Percentiles rank a stretch among this genome's conserved stretches.
Conservation (phyloP, 2,329 filamentous ascomycete genomes). For the Sclerotinia glacialis region DNA sequence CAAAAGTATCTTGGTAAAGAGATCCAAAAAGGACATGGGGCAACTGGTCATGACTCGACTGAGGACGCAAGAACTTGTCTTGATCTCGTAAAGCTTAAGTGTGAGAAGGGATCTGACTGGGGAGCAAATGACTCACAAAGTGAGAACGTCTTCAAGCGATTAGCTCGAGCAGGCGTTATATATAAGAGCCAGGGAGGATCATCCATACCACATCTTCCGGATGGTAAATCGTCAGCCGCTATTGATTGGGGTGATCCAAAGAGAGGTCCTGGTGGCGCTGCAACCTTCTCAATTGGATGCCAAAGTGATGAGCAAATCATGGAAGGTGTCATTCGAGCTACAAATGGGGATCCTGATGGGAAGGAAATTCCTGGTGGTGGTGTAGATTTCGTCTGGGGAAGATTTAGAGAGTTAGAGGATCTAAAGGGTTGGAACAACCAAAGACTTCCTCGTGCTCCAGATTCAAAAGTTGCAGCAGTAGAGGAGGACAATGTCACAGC, state of each 20-base stretch:
- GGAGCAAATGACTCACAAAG: slow-evolving; percentile 73
- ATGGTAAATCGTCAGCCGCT: slow-evolving; percentile 65
- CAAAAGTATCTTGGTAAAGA: slow-evolving; percentile 82
- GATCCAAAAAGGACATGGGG: slow-evolving; percentile 76
- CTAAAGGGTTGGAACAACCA: slow-evolving; percentile 66
- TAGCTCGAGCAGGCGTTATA: slow-evolving; percentile 61
- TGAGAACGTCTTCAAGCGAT: slow-evolving; percentile 85
- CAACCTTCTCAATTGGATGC: slow-evolving; percentile 57
- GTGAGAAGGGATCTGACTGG: slow-evolving; percentile 86
- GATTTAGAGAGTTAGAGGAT: slow-evolving; percentile 63
- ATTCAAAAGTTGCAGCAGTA: neutral
- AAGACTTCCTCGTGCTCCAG: slow-evolving; percentile 31
- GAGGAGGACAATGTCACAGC: neutral
- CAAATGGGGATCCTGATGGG: slow-evolving; percentile 57
- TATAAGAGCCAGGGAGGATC: slow-evolving; percentile 61
- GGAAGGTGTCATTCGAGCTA: slow-evolving; percentile 54
- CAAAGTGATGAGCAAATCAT: slow-evolving; percentile 58
- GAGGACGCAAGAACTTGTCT: slow-evolving; percentile 91
- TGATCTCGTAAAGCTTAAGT: slow-evolving; percentile 92
- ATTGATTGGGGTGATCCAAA: slow-evolving; percentile 87
- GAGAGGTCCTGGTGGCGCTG: slow-evolving; percentile 55
- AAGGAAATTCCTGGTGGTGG: slow-evolving; percentile 57
- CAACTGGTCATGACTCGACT: slow-evolving; percentile 71
- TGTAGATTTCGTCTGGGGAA: slow-evolving; percentile 65
- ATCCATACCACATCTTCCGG: slow-evolving; percentile 52